Evolutionary conservation across 306 rosid species (phyloP).

Genomic region (Cucurbita ficifolia): DNA sequence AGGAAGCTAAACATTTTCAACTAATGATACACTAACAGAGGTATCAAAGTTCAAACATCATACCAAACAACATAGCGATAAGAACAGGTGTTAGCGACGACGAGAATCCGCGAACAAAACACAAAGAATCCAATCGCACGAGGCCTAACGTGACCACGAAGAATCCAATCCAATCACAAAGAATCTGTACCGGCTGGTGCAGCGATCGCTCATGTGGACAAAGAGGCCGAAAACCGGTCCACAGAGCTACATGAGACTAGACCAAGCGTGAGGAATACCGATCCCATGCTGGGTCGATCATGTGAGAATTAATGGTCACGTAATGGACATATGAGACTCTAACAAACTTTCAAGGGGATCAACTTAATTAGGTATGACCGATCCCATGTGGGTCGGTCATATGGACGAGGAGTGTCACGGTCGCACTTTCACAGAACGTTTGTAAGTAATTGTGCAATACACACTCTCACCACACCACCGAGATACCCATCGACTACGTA

Average conservation of each 20-base stretch:
- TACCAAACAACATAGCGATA: constrained; percentile 34
- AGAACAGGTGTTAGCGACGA: constrained; percentile 38
- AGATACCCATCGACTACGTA: too few species aligned
- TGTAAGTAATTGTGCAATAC: too few species aligned
- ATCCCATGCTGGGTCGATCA: too few species aligned
- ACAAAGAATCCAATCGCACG: constrained; percentile 38
- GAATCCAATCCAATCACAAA: constrained; percentile 16
- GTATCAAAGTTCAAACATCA: background rate
- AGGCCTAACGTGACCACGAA: constrained; percentile 20
- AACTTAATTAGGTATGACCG: too few species aligned
- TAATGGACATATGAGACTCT: too few species aligned
- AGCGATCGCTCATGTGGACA: constrained; percentile 66
- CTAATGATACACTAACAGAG: background rate
- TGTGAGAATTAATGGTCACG: too few species aligned
- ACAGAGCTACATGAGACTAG: constrained; percentile 80
- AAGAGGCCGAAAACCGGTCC: constrained; percentile 79
- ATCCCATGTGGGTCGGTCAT: too few species aligned
- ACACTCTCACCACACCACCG: too few species aligned
- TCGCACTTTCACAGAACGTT: too few species aligned
- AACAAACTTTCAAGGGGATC: too few species aligned
- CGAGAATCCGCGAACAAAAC: constrained; percentile 8
- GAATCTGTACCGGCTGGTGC: constrained; percentile 54
- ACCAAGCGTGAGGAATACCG: constrained; percentile 90
- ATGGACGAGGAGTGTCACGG: too few species aligned
- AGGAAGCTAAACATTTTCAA: background rate